Base-by-base conservation (phyloP, 495 filamentous ascomycete species). In the Lineolata rhizophorae region DNA sequence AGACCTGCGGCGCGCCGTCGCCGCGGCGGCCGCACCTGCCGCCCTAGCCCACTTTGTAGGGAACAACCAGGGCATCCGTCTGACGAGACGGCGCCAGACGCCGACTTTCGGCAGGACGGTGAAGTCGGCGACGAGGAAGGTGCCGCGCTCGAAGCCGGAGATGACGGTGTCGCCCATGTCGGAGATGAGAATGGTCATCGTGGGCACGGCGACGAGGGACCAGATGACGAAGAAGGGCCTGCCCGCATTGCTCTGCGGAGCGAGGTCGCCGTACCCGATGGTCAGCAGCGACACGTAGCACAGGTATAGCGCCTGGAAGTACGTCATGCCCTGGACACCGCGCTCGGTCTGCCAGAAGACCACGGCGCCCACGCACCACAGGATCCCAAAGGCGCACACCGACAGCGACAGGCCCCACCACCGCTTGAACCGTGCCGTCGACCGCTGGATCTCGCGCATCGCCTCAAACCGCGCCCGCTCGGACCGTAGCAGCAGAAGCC, bases 101-200 rank as follows among this genome's bases (percentile, higher is more conserved):
- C 59, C 62, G 1, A 52, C 39, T 35, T 62, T 61, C 3, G 70
- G 69, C 25, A 74, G 47, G 5, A 75, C 51, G 1, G 62, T 62
- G 41, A 61, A 72, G 31, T 69, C 65, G 11, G 61, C 67, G n/a
- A 72, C 34, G 0, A 37, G 37, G 34, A 54, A 59, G 0, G 64
- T 67, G 25, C 54, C 64, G 15, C 52, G 49, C 34, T 70, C 70
- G 52, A 70, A 72, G 18, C 46, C 55, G 3, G 49, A 46, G 12
- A 74, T 62, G 26, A 75, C 48, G 0, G 70, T 75, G 36, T 71
- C 62, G 32, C 65, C 67, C 60, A 73, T 67, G 43, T 71, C 63
- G 12, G 56, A 60, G 20, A 75, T 64, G 0, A 75, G 58, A 35
- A 70, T 65, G 1, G 70, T 73, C 68, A 75, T 74, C 2, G 69